These are phyloP conservation scores for Pseudocercospora eumusae DNA, from an alignment of 2,329 filamentous ascomycete species.

Conservation along the genomic window DNA sequence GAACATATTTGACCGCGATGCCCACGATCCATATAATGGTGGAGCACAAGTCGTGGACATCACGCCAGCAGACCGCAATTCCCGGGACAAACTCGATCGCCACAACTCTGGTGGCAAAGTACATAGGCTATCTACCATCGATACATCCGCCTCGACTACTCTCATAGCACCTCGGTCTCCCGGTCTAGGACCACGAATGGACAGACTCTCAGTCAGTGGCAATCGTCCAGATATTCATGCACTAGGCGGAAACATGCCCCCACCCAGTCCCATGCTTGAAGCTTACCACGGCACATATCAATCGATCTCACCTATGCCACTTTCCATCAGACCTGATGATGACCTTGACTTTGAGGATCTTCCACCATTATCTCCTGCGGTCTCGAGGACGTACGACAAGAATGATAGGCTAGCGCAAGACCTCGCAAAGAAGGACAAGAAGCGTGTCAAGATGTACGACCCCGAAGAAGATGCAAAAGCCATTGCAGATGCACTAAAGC, in stretches of 20 bases:
- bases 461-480: constrained; percentile 74
- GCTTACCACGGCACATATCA: constrained; percentile 94
- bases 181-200: constrained; percentile 46
- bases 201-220: constrained; percentile 51
- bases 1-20: constrained; percentile 30
- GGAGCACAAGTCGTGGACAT: constrained; percentile 45
- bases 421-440: constrained; percentile 52
- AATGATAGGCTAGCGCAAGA: constrained; percentile 24
- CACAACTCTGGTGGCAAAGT: constrained; percentile 26
- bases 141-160: constrained; percentile 28
- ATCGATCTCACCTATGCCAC: constrained; percentile 91
- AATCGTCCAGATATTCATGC: constrained; percentile 46
- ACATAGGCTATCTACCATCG: constrained; percentile 23
- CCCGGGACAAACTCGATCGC: constrained; percentile 24
- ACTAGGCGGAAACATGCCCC: constrained; percentile 54
- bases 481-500: constrained; percentile 73
- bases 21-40: constrained; percentile 1
- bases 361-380: constrained; percentile 37
- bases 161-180: constrained; percentile 34
- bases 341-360: constrained; percentile 58
- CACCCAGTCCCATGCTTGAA: constrained; percentile 82
- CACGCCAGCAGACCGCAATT: constrained; percentile 38
- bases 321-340: constrained; percentile 65
- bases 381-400: constrained; percentile 32
- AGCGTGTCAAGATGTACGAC: constrained; percentile 76